Percentiles rank a stretch among this genome's conserved stretches.
Evolutionary conservation across 305 asterid species (phyloP).

Genomic region (Euphrasia arctica): DNA sequence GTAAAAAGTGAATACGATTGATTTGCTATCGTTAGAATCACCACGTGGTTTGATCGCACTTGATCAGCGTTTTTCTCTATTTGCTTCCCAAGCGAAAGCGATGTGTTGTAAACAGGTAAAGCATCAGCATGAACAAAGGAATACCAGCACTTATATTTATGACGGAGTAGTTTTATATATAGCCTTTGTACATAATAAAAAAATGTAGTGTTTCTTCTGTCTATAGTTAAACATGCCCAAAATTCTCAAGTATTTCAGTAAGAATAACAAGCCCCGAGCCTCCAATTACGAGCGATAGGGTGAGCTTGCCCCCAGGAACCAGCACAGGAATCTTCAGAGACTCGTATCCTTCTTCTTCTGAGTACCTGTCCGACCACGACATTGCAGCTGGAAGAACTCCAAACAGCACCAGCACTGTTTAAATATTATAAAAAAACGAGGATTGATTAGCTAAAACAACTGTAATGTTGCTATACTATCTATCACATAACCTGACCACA

Average conservation of each 20-base stretch:
- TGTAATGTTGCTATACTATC: too few relatives aligned
- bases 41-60: too few relatives aligned
- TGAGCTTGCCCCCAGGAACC: constrained; percentile 83
- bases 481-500: too few relatives aligned
- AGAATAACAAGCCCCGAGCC: constrained; percentile 70
- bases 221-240: constrained; percentile 33
- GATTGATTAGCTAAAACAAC: background rate
- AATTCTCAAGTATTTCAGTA: constrained; percentile 53
- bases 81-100: too few relatives aligned
- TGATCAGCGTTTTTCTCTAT: too few relatives aligned
- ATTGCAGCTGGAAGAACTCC: constrained; percentile 90
- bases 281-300: constrained; percentile 72
- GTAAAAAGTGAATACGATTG: too few relatives aligned
- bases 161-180: too few relatives aligned
- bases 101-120: too few relatives aligned
- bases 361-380: constrained; percentile 87
- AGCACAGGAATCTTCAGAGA: constrained; percentile 26
- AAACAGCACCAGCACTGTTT: constrained; percentile 69
- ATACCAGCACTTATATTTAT: too few relatives aligned
- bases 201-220: background rate
- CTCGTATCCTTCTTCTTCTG: constrained; percentile 29
- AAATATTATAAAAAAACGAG: constrained; percentile 17
- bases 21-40: too few relatives aligned
- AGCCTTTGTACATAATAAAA: too few relatives aligned
- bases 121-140: too few relatives aligned